phyloP scores from a whole-genome alignment of 371 early-diverging fungal species.

The Mucor mucedo region DNA sequence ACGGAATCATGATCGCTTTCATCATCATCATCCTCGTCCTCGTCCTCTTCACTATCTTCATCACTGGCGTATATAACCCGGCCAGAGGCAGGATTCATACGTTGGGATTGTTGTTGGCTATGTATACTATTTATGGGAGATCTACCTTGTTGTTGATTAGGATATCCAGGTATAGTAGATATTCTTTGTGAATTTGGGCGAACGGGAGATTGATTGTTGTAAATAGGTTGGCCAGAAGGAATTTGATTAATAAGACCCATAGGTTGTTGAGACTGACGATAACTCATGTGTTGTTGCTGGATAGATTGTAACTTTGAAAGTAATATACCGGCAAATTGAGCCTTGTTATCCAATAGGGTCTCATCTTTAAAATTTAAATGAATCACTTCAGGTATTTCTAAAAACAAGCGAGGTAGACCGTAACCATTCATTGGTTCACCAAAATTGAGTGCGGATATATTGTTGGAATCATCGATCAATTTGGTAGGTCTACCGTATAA shows the following conservation, averaged over 20 bases:
- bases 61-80: slow-evolving; percentile 48
- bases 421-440: slow-evolving; percentile 20
- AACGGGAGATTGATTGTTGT: neutral
- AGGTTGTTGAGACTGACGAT: slow-evolving; percentile 19
- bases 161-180: slow-evolving; percentile 11
- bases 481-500: slow-evolving; percentile 45
- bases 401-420: slow-evolving; percentile 40
- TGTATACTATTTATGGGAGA: slow-evolving; percentile 1
- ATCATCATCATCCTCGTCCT: slow-evolving; percentile 36
- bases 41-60: slow-evolving; percentile 45
- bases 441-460: slow-evolving; percentile 35
- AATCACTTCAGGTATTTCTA: slow-evolving; percentile 40
- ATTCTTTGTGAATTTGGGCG: slow-evolving; percentile 9
- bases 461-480: slow-evolving; percentile 24
- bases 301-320: slow-evolving; percentile 27
- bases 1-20: slow-evolving; percentile 41
- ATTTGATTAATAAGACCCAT: slow-evolving; percentile 35
- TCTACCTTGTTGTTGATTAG: slow-evolving; percentile 15
- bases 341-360: slow-evolving; percentile 36
- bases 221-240: slow-evolving; percentile 18
- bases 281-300: slow-evolving; percentile 3
- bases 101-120: slow-evolving; percentile 3
- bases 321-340: slow-evolving; percentile 33
- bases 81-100: slow-evolving; percentile 6
- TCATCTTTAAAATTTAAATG: slow-evolving; percentile 34